Base-by-base conservation (phyloP, 495 filamentous ascomycete species). In the Gamarada debralockiae region DNA sequence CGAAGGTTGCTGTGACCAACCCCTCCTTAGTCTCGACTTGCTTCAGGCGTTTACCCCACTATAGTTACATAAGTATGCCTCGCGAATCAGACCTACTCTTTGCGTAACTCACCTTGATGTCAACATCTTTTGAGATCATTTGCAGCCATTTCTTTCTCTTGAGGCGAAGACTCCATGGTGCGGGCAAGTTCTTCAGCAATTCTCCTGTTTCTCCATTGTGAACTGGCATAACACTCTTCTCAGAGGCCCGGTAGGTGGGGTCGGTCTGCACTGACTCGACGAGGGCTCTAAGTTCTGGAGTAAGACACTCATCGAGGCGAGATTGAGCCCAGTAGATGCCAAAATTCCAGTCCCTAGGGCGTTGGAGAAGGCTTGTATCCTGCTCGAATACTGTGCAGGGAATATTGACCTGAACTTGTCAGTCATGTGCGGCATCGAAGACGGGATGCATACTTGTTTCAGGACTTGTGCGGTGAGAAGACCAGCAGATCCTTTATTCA, bases 271-370 rank as follows among this genome's bases (percentile, higher is more conserved):
- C 56, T 0, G 67, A 65, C 29, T 71, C 61, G 14, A 79, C 58
- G 10, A 50, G 60, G 14, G 53, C 40, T 55, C 55, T 66, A 20
- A 68, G 49, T 7, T 69, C 57, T 1, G 63, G 55, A 0, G 73
- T 58, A 1, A 79, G 50, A 20, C 73, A 66, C 12, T 65, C 58
- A 31, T 63, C 55, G 13, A 79, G 62, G 0, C 64, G 54, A 2
- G 59, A 57, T 17, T 67, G 66, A 1, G 71, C 74, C 75, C 76
- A 80, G 55, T 76, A 72, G 12, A 79, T 59, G 10, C 71, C 70
- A 57, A 78, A 71, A 38, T 68, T 72, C 77, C 76, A 80, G 57
- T 79, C 73, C 7, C 74, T 65, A 7, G 63, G 51, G n/a, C 70
- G 66, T 13, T 57, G 41, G 22, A 65, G 57, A 14, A 68, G 52